phyloP scores from a whole-genome alignment of 192 early-diverging fungal genomes.

The Mortierella hygrophila region DNA sequence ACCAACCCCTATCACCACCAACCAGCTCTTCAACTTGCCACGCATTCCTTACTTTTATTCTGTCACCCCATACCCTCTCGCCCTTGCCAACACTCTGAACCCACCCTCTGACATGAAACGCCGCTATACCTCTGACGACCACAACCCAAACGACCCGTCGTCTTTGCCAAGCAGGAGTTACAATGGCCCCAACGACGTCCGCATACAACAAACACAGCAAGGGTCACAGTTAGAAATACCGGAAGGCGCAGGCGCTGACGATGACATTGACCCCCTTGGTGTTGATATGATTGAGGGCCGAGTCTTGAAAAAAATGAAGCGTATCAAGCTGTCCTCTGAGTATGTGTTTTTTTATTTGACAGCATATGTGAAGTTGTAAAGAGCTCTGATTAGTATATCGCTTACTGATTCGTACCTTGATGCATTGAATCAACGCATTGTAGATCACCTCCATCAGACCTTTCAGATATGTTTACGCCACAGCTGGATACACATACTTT shows the following conservation, averaged over 20 bases:
- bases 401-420: neutral
- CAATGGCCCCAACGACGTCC: neutral
- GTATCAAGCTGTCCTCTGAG: slow-evolving; percentile 46
- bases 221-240: neutral
- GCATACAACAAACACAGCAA: slow-evolving; percentile 4
- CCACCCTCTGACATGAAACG: slow-evolving; percentile 31
- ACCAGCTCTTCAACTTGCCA: slow-evolving; percentile 33
- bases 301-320: slow-evolving; percentile 37
- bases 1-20: neutral
- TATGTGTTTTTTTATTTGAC: slow-evolving; percentile 5
- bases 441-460: slow-evolving; percentile 9
- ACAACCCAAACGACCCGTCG: neutral
- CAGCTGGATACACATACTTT: neutral
- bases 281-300: slow-evolving; percentile 39
- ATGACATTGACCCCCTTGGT: slow-evolving; percentile 10
- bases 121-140: slow-evolving; percentile 5
- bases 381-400: neutral
- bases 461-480: neutral
- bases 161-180: neutral
- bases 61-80: slow-evolving; percentile 34
- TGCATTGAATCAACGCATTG: neutral
- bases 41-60: slow-evolving; percentile 50
- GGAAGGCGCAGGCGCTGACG: slow-evolving; percentile 1
- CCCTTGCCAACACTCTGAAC: neutral
- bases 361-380: no score